A percentile compares a stretch with the other conserved stretches of the same genome.
These are phyloP conservation scores for Exophiala dermatitidis DNA, from an alignment of 2,329 filamentous ascomycete genomes.

Conservation along the genomic window DNA sequence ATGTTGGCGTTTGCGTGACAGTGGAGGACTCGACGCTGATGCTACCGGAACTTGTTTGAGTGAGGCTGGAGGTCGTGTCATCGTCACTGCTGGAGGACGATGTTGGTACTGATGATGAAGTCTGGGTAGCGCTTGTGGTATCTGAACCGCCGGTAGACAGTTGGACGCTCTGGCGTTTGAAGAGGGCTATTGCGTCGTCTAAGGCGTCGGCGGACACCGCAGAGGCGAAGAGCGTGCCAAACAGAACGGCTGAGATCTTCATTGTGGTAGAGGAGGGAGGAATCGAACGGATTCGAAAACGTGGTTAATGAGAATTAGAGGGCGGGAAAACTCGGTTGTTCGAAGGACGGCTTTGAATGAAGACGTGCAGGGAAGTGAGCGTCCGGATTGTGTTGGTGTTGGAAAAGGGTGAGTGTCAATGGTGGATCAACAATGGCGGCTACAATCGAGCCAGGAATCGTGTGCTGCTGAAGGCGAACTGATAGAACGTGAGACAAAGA, in stretches of 20 bases:
- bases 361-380: constrained; percentile 1
- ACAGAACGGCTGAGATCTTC: constrained; percentile 15
- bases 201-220: constrained; percentile 23
- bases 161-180: constrained; percentile 20
- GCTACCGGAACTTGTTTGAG: constrained; percentile 21
- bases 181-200: constrained; percentile 22
- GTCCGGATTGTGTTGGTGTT: not conserved
- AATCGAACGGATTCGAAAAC: not conserved
- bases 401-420: constrained; percentile 2
- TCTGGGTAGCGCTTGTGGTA: constrained; percentile 20
- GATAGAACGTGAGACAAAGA: constrained; percentile 13
- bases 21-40: constrained; percentile 19
- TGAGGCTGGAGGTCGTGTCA: constrained; percentile 15
- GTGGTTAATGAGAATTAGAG: not conserved
- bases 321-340: not conserved
- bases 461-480: not conserved
- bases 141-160: constrained; percentile 23
- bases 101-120: not conserved
- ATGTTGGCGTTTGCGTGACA: constrained; percentile 12
- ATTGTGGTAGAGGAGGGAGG: constrained; percentile 9
- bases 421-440: constrained; percentile 1
- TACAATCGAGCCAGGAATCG: not conserved
- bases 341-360: constrained; percentile 6
- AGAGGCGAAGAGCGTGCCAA: constrained; percentile 21
- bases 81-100: constrained; percentile 4